phyloP scores from a whole-genome alignment of 2,329 filamentous ascomycete species.

The Exophiala bonariae region DNA sequence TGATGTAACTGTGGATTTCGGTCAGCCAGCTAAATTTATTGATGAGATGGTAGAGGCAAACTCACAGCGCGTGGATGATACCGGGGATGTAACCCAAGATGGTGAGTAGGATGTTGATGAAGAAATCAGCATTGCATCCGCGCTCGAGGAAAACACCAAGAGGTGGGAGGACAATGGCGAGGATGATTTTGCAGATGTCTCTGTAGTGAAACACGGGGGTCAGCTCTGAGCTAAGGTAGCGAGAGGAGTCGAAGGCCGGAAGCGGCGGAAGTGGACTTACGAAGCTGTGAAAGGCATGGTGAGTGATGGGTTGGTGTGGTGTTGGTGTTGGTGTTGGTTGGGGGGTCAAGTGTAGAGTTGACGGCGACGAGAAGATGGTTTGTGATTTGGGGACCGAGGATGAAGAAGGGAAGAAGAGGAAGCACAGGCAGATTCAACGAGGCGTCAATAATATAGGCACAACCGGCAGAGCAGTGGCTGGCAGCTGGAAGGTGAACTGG shows the following conservation, averaged over 20 bases:
- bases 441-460: too few species aligned
- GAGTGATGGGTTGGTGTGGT: conserved; percentile 22
- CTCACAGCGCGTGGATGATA: conserved; percentile 87
- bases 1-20: conserved; percentile 65
- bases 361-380: conserved; percentile 3
- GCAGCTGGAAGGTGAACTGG: too few species aligned
- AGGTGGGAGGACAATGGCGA: conserved; percentile 86
- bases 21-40: conserved; percentile 13
- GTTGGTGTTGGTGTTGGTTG: neutral
- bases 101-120: conserved; percentile 91
- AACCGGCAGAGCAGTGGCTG: too few species aligned
- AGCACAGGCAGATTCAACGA: too few species aligned
- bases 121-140: conserved; percentile 80
- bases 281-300: conserved; percentile 54
- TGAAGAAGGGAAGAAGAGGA: too few species aligned
- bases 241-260: conserved; percentile 9
- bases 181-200: conserved; percentile 78
- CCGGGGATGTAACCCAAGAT: conserved; percentile 75
- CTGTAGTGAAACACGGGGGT: conserved; percentile 38
- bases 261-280: conserved; percentile 38
- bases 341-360: neutral
- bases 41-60: conserved; percentile 27
- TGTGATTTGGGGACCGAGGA: too few species aligned
- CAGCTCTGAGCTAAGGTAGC: conserved; percentile 9
- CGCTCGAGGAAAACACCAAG: conserved; percentile 93